Base-by-base conservation (phyloP, 768 basidiomycete species). In the Phaeolepiota aurea region DNA sequence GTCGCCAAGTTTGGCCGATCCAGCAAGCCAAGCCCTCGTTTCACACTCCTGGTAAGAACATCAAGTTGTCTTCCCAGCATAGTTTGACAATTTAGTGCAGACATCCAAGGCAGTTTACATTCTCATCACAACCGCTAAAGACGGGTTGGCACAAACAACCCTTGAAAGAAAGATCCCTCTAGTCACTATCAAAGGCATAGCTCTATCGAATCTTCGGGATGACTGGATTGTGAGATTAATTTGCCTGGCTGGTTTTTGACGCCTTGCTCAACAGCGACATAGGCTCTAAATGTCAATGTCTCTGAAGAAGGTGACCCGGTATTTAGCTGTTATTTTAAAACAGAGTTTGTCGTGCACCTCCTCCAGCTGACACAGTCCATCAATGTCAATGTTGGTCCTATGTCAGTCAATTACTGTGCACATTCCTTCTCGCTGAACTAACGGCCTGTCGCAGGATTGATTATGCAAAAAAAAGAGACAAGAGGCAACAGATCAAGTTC, bases 401-500 rank as follows among this genome's bases (percentile, higher is more conserved):
- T 72, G 92, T 94, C 56, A 51, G 89, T 64, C 3, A 19, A 32
- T n/a, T 20, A 44, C n/a, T 38, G 4, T 28, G 32, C 22, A n/a
- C 14, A 9, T 10, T 18, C 21, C n/a, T 18, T n/a, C 2, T 20
- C 37, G 23, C 37, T 41, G 18, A 32, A 9, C n/a, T 9, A 19
- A 7, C 15, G 16, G 12, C 45, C 35, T 20, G 37, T 52, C 19
- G 42, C 30, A 97, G 88, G 5, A 64, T 97, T 44, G 79, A 87
- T 42, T 98, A 97, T 58, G 71, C 72, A 31, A 98, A 99, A 74
- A 99, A 99, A 76, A 98, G 91, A 64, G 93, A 93, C 48, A 99
- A 98, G 66, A 79, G 79, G 54, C 79, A 84, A 3, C 71, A 77
- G 40, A 89, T 99, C 62, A 85, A 84, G 58, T 84, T 89, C 46